Evolutionary conservation across 148 eudicot genomes (phyloP).

Genomic region (Heliamphora exappendiculata): DNA sequence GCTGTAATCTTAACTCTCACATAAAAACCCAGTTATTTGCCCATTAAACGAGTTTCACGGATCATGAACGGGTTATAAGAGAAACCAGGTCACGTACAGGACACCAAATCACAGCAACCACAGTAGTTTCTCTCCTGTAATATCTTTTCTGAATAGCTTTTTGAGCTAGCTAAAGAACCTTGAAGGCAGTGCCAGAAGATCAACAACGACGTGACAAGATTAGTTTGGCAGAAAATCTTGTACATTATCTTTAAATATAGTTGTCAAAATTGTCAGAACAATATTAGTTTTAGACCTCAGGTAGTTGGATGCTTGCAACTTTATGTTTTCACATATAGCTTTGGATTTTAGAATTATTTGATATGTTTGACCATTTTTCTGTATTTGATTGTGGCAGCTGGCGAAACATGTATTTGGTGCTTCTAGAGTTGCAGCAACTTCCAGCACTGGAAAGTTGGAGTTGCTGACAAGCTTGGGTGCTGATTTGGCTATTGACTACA

Average conservation of each 20-base stretch:
- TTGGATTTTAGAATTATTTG: background rate
- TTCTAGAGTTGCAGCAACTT: conserved; percentile 90
- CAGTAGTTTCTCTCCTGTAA: background rate
- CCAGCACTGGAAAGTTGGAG: conserved; percentile 81
- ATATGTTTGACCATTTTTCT: background rate
- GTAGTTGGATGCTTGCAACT: background rate
- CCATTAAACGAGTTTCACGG: too few relatives aligned
- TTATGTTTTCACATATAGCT: background rate
- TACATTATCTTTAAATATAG: background rate
- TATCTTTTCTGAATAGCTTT: background rate
- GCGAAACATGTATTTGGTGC: conserved; percentile 95
- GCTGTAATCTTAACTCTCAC: too few relatives aligned
- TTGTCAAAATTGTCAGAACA: background rate
- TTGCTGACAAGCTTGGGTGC: conserved; percentile 75
- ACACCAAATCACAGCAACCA: too few relatives aligned
- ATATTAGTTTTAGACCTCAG: background rate
- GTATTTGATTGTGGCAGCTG: conserved; percentile 36
- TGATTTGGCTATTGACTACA: conserved; percentile 83
- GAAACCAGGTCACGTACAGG: too few relatives aligned
- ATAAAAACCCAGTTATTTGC: too few relatives aligned
- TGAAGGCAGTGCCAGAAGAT: background rate
- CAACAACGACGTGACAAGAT: background rate
- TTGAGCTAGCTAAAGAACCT: background rate
- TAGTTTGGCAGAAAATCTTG: background rate
- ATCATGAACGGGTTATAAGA: too few relatives aligned